Evolutionary conservation across 192 early-diverging fungal genomes (phyloP).

Genomic region (Entomortierella chlamydospora): DNA sequence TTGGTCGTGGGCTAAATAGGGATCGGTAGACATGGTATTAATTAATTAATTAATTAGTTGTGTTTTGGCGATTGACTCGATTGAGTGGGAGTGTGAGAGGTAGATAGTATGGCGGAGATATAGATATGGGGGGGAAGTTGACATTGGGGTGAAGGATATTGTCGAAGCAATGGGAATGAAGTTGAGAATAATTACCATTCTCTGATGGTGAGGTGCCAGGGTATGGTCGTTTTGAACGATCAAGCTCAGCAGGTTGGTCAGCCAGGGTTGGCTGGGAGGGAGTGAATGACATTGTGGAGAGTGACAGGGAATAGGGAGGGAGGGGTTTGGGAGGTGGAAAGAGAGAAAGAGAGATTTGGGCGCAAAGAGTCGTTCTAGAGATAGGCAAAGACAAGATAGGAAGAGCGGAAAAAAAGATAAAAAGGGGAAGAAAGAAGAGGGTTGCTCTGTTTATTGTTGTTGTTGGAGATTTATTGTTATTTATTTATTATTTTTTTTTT

Average conservation of each 20-base stretch:
- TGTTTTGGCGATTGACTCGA: neutral
- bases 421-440: neutral
- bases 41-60: neutral
- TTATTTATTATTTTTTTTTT: constrained; percentile 4
- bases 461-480: neutral
- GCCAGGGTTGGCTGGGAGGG: constrained; percentile 3
- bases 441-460: neutral
- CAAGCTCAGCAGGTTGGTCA: constrained; percentile 1
- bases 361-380: too few relatives aligned
- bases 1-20: constrained; percentile 5
- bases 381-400: neutral
- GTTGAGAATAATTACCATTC: constrained; percentile 22
- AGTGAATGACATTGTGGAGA: constrained; percentile 16
- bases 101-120: neutral
- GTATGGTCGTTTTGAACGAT: constrained; percentile 37
- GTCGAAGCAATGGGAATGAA: neutral
- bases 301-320: neutral
- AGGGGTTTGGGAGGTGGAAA: too few relatives aligned
- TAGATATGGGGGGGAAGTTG: neutral
- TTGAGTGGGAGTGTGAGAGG: neutral
- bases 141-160: neutral
- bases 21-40: neutral
- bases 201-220: constrained; percentile 25
- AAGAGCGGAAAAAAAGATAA: neutral
- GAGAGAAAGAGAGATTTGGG: too few relatives aligned